Base-by-base conservation (phyloP, 2,329 filamentous ascomycete genomes). In the Aureobasidium pullulans region DNA sequence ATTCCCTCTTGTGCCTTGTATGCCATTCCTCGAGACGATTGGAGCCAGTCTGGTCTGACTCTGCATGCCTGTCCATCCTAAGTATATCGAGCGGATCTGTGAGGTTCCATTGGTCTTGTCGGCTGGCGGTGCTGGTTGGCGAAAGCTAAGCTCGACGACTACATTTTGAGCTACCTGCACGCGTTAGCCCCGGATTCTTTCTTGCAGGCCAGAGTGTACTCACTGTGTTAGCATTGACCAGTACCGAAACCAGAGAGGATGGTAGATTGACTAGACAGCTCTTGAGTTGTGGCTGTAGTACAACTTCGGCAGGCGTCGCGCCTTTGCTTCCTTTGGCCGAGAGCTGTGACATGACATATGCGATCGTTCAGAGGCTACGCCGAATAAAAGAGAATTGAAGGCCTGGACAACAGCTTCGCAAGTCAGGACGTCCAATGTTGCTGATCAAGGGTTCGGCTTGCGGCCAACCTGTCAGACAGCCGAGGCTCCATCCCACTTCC, bases 1-100 rank as follows among this genome's bases (percentile, higher is more conserved):
- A 65, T 77, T 83, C 66, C 62, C 46, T 39, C 64, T 61, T n/a
- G 61, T 36, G 29, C 62, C 62, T 42, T 65, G 62, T 13, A 91
- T 81, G 0, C 89, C 88, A 69, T 94, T 88, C 65, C 87, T 84
- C 60, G 84, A 81, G 31, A 94, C 84, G 31, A 92, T 81, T 0
- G 89, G 83, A 11, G 86, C 84, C 65, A 88, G 77, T 71, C 85
- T 88, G 69, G 89, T 85, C 80, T 92, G 95, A 78, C 92, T 96
- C 64, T 91, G 88, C 90, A 99, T 95, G 66, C 94, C 94, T 10
- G 94, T 96, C 94, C 94, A 99, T 72, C 94, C 94, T 61, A 96
- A 80, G 71, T 88, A 99, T 67, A 95, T 80, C 49, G 89, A 95
- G 40, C 58, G 60, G 37, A 49, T 36, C 68, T 81, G 83, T 66